Evolutionary conservation across 2,329 filamentous ascomycete genomes (phyloP).

Genomic region (Apiospora saccharicola): DNA sequence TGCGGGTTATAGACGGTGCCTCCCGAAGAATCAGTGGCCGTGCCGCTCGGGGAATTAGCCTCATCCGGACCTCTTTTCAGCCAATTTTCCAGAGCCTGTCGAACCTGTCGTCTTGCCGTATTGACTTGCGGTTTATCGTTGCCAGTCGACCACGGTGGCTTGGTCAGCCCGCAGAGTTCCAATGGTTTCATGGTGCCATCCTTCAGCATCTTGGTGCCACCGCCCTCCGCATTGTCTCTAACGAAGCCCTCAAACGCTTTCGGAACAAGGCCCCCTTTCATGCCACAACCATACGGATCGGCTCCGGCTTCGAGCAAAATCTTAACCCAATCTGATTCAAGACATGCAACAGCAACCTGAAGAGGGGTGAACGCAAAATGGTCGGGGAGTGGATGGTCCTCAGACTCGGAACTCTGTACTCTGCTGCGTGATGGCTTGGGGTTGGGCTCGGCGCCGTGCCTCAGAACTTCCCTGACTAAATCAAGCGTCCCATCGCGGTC

Average conservation of each 20-base stretch:
- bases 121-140: neutral
- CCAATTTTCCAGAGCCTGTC: neutral
- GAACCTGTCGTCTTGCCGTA: slow-evolving; percentile 1
- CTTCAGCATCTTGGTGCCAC: neutral
- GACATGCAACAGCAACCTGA: slow-evolving; percentile 30
- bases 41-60: neutral
- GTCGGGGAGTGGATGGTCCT: neutral
- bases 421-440: slow-evolving; percentile 30
- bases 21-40: too few relatives aligned
- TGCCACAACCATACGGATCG: slow-evolving; percentile 30
- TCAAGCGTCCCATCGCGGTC: slow-evolving; percentile 29
- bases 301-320: slow-evolving; percentile 31
- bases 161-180: neutral
- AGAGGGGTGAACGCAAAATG: slow-evolving; percentile 32
- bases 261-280: slow-evolving; percentile 17
- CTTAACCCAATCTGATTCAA: slow-evolving; percentile 34
- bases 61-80: neutral
- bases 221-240: neutral
- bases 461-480: slow-evolving; percentile 33
- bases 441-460: slow-evolving; percentile 30
- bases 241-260: neutral
- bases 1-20: neutral
- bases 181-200: neutral
- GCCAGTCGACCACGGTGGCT: neutral
- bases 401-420: neutral